These are phyloP conservation scores for Lasiodiplodia hormozganensis DNA, from an alignment of 2,329 filamentous ascomycete genomes.

Conservation along the genomic window DNA sequence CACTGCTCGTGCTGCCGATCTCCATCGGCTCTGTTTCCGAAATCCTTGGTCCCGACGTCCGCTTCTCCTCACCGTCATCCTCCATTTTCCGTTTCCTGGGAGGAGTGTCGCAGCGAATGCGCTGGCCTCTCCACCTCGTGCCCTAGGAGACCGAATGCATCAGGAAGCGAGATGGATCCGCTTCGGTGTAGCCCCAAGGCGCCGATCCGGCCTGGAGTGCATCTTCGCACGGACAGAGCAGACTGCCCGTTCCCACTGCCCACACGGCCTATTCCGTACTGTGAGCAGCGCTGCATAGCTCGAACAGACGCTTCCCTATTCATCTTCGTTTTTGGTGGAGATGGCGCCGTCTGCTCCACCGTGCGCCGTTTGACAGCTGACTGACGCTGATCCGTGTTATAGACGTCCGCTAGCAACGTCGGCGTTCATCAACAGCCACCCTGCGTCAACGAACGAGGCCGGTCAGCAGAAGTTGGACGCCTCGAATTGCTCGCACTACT, in stretches of 20 bases:
- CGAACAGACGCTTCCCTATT: neutral
- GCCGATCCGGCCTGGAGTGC: constrained; percentile 1
- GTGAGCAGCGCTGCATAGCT: constrained; percentile 6
- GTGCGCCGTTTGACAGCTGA: neutral
- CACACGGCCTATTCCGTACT: constrained; percentile 3
- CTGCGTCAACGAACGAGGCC: constrained; percentile 26
- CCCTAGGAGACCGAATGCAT: constrained; percentile 8
- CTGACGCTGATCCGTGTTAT: constrained; percentile 17
- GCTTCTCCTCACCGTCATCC: constrained; percentile 11
- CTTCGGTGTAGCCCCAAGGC: constrained; percentile 8
- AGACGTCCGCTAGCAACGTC: constrained; percentile 68
- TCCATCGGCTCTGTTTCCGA: constrained; percentile 13
- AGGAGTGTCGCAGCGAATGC: neutral
- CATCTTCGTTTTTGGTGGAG: constrained; percentile 4
- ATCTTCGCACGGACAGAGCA: constrained; percentile 8
- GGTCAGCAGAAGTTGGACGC: constrained; percentile 31
- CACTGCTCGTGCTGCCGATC: constrained; percentile 23
- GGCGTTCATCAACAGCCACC: constrained; percentile 73
- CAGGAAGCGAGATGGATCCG: constrained; percentile 23
- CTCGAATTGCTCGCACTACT: constrained; percentile 78
- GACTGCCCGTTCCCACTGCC: constrained; percentile 7
- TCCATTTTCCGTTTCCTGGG: constrained; percentile 10
- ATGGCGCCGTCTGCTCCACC: neutral
- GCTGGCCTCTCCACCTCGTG: constrained; percentile 1
- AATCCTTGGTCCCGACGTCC: constrained; percentile 1